Evolutionary conservation across 345 rosid species (phyloP).

Genomic region (Eucalyptus paniculata): DNA sequence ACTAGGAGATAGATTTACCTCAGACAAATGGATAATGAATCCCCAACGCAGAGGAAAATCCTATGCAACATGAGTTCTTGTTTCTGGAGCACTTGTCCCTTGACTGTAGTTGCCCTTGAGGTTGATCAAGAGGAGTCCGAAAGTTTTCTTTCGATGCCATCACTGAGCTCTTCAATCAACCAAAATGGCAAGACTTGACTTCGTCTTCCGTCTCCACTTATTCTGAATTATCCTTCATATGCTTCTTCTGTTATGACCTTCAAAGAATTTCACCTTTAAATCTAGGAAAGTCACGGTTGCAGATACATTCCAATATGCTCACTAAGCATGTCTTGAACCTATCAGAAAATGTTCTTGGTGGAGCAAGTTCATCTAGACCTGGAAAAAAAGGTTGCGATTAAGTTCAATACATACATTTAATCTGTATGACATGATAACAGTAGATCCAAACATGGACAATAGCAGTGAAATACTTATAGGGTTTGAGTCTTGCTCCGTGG

Average conservation of each 20-base stretch:
- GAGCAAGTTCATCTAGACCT: not conserved
- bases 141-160: not conserved
- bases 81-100: not conserved
- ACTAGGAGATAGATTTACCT: not conserved
- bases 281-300: not conserved
- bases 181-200: not conserved
- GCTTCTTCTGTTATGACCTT: not conserved
- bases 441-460: not conserved
- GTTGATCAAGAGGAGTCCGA: not conserved
- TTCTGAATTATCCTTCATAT: not conserved
- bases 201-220: not conserved
- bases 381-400: not conserved
- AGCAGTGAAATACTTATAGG: not conserved
- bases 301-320: not conserved
- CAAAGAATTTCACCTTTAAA: not conserved
- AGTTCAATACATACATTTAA: not conserved
- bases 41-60: not conserved
- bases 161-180: not conserved
- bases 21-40: not conserved
- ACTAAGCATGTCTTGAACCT: not conserved
- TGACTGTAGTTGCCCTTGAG: not conserved
- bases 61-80: not conserved
- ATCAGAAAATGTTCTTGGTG: not conserved
- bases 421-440: not conserved
- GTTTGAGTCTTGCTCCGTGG: not conserved